Percentiles rank a stretch among this genome's conserved stretches.
Conservation (phyloP, 495 filamentous ascomycete species). For the Hypoxylon trugodes region DNA sequence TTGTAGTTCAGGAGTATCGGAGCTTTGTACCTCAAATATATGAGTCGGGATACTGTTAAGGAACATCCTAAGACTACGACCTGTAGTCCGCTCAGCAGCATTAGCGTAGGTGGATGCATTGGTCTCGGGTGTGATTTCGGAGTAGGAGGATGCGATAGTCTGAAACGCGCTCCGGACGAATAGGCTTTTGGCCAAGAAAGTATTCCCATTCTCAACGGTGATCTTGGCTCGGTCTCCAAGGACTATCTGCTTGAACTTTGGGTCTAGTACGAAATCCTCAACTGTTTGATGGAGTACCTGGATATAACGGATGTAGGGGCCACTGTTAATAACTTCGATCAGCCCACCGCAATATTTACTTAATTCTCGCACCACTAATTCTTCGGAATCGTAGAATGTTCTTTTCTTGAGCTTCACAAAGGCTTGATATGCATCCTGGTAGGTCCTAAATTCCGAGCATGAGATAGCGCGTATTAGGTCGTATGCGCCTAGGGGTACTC, state of each 20-base stretch:
- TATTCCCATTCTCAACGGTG: slow-evolving; percentile 20
- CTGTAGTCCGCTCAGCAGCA: slow-evolving; percentile 13
- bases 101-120: slow-evolving; percentile 4
- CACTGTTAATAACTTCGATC: slow-evolving; percentile 9
- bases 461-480: background rate
- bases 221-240: slow-evolving; percentile 23
- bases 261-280: slow-evolving; percentile 24
- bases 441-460: slow-evolving; percentile 3
- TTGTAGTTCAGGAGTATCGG: background rate
- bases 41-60: background rate
- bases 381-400: background rate
- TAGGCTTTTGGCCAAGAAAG: slow-evolving; percentile 18
- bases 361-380: background rate
- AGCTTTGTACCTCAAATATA: background rate
- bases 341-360: slow-evolving; percentile 24
- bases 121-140: background rate
- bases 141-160: background rate
- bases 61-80: slow-evolving; percentile 17
- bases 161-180: no score
- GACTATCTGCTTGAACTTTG: slow-evolving; percentile 22
- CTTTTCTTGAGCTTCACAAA: background rate
- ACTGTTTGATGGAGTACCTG: slow-evolving; percentile 37
- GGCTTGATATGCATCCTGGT: background rate
- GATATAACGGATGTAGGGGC: background rate
- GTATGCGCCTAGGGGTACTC: background rate